Conservation (phyloP, 352 stramenopile species). For the Lagenidium giganteum region DNA sequence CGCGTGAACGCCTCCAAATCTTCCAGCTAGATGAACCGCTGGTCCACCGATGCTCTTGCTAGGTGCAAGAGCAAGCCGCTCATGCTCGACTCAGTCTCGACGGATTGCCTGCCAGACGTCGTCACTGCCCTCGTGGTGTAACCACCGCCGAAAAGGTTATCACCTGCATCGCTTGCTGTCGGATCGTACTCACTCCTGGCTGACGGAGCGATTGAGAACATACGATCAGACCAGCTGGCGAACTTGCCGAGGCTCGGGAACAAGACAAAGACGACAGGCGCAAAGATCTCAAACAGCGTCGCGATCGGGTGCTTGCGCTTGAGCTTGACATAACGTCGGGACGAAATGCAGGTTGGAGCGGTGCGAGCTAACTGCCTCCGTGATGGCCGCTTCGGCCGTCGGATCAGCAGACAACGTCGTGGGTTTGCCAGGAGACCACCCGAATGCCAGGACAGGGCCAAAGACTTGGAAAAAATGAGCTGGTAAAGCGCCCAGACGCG, state of each 20-base stretch:
- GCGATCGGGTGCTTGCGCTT: conserved; percentile 56
- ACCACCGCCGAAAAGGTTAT: conserved; percentile 5
- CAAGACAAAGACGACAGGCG: conserved; percentile 52
- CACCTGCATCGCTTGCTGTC: no score
- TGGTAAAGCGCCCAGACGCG: no score
- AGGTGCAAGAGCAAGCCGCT: conserved; percentile 49
- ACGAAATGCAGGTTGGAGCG: conserved; percentile 35
- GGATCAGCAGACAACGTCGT: no score
- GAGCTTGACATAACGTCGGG: conserved; percentile 58
- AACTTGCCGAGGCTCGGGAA: conserved; percentile 48
- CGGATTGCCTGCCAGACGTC: no score
- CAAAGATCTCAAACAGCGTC: conserved; percentile 50
- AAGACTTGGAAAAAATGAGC: no score
- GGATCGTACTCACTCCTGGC: no score
- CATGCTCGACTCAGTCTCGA: conserved; percentile 42
- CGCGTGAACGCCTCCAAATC: conserved; percentile 1
- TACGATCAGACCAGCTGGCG: conserved; percentile 50
- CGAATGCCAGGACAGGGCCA: no score
- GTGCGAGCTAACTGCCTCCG: no score
- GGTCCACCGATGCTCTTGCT: conserved; percentile 20
- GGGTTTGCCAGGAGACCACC: no score
- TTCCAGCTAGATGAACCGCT: conserved; percentile 30
- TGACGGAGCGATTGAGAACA: no score
- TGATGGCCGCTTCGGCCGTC: no score
- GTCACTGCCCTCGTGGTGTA: conserved; percentile 4